Evolutionary conservation across 2,329 filamentous ascomycete genomes (phyloP), one percentile per base, ranked within the genome.

Genomic region (Hirsutella thompsonii): DNA sequence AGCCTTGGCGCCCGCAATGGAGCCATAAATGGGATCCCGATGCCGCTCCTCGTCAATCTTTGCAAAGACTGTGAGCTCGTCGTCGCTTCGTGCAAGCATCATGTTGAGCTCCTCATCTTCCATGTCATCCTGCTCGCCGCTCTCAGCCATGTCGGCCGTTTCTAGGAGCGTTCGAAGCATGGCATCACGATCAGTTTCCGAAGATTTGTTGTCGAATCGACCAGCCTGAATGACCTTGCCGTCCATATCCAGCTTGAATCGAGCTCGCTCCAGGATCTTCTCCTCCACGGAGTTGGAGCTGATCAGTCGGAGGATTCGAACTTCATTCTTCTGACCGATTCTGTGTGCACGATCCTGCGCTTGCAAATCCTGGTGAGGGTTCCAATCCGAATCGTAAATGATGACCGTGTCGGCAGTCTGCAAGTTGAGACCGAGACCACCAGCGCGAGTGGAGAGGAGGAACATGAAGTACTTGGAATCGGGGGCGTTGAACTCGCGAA

Each of bases 341-440:
- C 92, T 90, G 79, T 98, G 92, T 37, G 92, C 92, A 81, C 92
- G 92, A 82, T 98, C 92, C 59, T 98, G 92, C 13, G 92, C 92
- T 62, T 98, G 92, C 63, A 98, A 70, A 83, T 98, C 92, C 63
- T 98, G 92, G 59, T 96, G 90, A 58, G 92, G 92, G 62, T 98
- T 98, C 92, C 92, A 98, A 67, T 98, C 92, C 0, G 92, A 98
- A 58, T 98, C 92, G 64, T 95, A 98, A 56, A 98, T 98, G 63
- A 98, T 95, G 67, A 98, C 92, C 1, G 92, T 98, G 62, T 98
- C 92, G 34, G 92, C 92, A 36, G 90, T 95, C 63, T 98, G 92
- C 60, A 98, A 63, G 56, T 98, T 98, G 50, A 98, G 74, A 73
- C 92, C 92, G 10, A 98, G 74, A 76, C 92, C 92, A 81, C 92